Evolutionary conservation across 129 eudicot genomes (phyloP), one percentile per base, ranked within the genome.

Genomic region (Lactuca sativa): DNA sequence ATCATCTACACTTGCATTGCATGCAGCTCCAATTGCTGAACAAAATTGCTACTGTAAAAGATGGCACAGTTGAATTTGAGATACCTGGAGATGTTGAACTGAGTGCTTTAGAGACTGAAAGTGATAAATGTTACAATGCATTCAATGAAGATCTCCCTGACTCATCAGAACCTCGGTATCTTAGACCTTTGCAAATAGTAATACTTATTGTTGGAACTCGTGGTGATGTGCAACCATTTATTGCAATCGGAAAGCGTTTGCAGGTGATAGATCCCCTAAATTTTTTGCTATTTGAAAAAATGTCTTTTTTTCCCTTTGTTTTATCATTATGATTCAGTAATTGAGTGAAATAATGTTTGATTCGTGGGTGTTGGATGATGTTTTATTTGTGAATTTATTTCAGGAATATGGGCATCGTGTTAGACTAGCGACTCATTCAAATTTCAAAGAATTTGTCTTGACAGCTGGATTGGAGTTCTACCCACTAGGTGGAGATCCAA

Each of bases 391-490:
- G 74, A 40, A 53, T 62, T 80, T 70, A 33, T 67, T 84, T 85
- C 93, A 95, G 99, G 97, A 95, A 64, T 87, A 85, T 70, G 99
- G 99, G 18, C 99, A 95, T 82, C 99, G 99, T 44, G 97, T 95
- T 63, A 87, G 99, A 74, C 78, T 95, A 75, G 99, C 99, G 6
- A 90, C 96, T 54, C 99, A 95, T 79, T 82, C 99, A 66, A 95
- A 95, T 78, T 95, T 87, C 62, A 95, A 95, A 76, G 99, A 95
- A 70, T 95, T 95, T 79, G 95, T 95, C 68, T 71, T 95, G 91
- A 83, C 93, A n/a, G 78, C 99, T 61, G 99, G 99, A 64, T 82
- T 95, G 90, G 99, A 95, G 87, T 95, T 95, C 83, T 90, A 87
- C 86, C 97, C 99, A 31, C 83, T 95, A 16, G 99, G 99, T 37